These are phyloP conservation scores for Starmerella stellata DNA, from an alignment of 805 yeast genomes.

Conservation along the genomic window DNA sequence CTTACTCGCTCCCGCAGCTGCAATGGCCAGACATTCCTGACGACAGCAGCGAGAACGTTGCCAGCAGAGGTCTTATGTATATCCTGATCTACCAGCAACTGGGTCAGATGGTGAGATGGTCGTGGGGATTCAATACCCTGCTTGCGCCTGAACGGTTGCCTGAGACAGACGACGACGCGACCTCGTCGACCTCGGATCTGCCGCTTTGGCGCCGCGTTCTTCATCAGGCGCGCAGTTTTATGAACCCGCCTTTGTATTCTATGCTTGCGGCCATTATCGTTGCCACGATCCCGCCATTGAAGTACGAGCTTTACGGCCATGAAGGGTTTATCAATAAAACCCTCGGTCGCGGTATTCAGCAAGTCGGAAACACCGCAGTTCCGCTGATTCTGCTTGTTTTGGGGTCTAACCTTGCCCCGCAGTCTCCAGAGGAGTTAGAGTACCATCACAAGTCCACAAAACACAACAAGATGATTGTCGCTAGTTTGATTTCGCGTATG, in stretches of 20 bases:
- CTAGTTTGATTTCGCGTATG: conserved; percentile 41
- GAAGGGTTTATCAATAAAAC: conserved; percentile 35
- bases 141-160: conserved; percentile 25
- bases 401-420: conserved; percentile 45
- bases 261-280: conserved; percentile 43
- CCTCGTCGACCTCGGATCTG: neutral
- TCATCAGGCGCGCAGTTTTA: conserved; percentile 21
- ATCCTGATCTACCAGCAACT: conserved; percentile 46
- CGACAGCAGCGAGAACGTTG: conserved; percentile 39
- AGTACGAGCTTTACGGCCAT: conserved; percentile 28
- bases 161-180: conserved; percentile 1
- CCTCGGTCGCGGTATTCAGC: conserved; percentile 34
- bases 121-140: conserved; percentile 51
- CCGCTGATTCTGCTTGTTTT: conserved; percentile 44
- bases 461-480: conserved; percentile 31
- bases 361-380: conserved; percentile 40
- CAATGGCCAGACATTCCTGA: conserved; percentile 39
- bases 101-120: conserved; percentile 51
- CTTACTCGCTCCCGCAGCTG: conserved; percentile 40
- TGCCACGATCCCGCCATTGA: conserved; percentile 36
- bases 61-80: conserved; percentile 44
- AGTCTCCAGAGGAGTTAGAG: conserved; percentile 27
- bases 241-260: conserved; percentile 52
- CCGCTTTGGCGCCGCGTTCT: neutral
- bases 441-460: conserved; percentile 19